Percentiles rank a stretch among this genome's conserved stretches.
These are phyloP conservation scores for Gloeopeniophorella convolvens DNA, from an alignment of 768 basidiomycete species.

Conservation along the genomic window DNA sequence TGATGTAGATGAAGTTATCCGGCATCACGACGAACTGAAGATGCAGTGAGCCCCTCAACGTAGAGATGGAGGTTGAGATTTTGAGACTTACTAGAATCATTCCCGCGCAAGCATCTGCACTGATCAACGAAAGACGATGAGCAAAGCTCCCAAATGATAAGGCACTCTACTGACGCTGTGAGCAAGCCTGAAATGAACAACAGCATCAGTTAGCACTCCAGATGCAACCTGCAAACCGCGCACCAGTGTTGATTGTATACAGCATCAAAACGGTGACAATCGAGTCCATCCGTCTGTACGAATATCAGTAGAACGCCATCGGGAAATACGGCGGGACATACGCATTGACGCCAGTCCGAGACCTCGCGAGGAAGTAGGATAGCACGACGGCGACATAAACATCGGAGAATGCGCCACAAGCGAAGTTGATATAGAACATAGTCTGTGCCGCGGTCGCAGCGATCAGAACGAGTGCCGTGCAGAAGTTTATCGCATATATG, in stretches of 20 bases:
- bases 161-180: conserved; percentile 28
- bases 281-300: conserved; percentile 40
- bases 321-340: conserved; percentile 16
- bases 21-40: conserved; percentile 44
- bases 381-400: conserved; percentile 43
- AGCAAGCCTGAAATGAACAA: conserved; percentile 30
- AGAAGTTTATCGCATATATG: too few relatives aligned
- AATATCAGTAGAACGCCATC: background rate
- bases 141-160: background rate
- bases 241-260: conserved; percentile 51
- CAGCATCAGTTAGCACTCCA: too few relatives aligned
- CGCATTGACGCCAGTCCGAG: conserved; percentile 48
- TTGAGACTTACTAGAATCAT: conserved; percentile 32
- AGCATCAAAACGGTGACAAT: conserved; percentile 41
- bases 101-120: conserved; percentile 41
- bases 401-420: conserved; percentile 43
- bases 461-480: too few relatives aligned
- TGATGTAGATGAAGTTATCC: conserved; percentile 48
- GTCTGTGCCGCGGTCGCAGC: too few relatives aligned
- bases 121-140: conserved; percentile 25
- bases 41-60: background rate
- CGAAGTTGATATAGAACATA: conserved; percentile 48
- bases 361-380: conserved; percentile 41
- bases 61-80: background rate
- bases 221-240: conserved; percentile 23